Base-by-base conservation (phyloP, 2,329 filamentous ascomycete species). In the Ceratocystis smalleyi region DNA sequence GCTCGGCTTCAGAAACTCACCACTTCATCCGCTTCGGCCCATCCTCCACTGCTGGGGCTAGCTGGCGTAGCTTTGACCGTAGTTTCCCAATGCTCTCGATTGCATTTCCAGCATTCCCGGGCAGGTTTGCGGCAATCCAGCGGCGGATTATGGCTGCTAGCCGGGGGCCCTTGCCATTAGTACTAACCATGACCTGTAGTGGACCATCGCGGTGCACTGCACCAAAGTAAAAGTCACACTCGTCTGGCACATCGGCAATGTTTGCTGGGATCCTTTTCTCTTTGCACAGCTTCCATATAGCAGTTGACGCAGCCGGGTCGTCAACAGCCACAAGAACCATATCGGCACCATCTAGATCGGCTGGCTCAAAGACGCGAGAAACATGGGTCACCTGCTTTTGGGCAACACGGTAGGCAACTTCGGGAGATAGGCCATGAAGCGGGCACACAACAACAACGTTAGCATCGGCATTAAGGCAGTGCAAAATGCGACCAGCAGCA, bases 221-320 rank as follows among this genome's bases (percentile, higher is more conserved):
- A 68, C 94, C 94, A 76, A 99, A 99, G 79, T 96, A 99, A 73
- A 99, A 99, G 72, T 99, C 94, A 75, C 94, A 99, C 74, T 99
- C 94, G 0, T 90, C 83, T 0, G 94, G 94, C 2, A 99, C 94
- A 73, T 99, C 94, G 69, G 94, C 94, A 69, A 99, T 96, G 74
- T 99, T 99, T 65, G 91, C 91, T 5, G 91, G 84, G 68, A 97
- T 88, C 67, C 84, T 84, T 67, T 79, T 82, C 73, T 90, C 82
- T 74, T 95, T 92, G 81, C 92, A 97, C 27, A 96, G 81, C 73
- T 92, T 92, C 88, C 91, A 99, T 72, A 99, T 90, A 68, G 83
- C 80, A 0, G 89, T 87, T 0, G 91, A 96, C n/a, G 91, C 91
- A 59, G 84, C 87, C 0, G 94, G 89, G 72, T 97, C 92, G 73